phyloP scores from a whole-genome alignment of 148 eudicot genomes.

The Rhododendron henanense region DNA sequence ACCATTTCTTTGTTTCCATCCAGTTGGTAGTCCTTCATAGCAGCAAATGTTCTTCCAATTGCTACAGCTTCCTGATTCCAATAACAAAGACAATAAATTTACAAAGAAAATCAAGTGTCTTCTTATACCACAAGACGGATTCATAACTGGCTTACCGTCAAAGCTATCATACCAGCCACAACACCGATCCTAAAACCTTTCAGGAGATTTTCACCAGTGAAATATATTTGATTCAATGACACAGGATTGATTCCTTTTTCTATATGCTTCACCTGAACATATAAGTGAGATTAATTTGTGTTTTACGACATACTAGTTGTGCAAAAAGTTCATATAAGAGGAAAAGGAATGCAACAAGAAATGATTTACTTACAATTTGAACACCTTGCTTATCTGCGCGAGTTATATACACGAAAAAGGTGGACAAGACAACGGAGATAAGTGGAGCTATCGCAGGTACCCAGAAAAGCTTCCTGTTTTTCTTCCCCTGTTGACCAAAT shows the following conservation, averaged over 20 bases:
- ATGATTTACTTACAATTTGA: conserved; percentile 30
- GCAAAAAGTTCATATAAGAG: background rate
- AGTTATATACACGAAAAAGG: conserved; percentile 56
- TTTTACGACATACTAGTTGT: background rate
- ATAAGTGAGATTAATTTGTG: background rate
- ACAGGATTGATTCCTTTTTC: conserved; percentile 60
- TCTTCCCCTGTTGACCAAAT: conserved; percentile 49
- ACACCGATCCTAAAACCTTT: conserved; percentile 38
- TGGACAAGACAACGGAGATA: conserved; percentile 44
- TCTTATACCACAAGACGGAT: background rate
- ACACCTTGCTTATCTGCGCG: conserved; percentile 61
- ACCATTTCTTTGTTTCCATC: conserved; percentile 84
- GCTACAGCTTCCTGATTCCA: conserved; percentile 62
- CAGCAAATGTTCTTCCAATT: conserved; percentile 74
- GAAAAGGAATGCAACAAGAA: background rate
- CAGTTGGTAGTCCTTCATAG: conserved; percentile 62
- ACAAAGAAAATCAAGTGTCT: background rate
- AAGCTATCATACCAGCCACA: conserved; percentile 41
- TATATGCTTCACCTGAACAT: conserved; percentile 46
- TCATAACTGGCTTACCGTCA: conserved; percentile 30
- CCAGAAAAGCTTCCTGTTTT: conserved; percentile 54
- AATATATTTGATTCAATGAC: conserved; percentile 43
- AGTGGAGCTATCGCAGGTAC: conserved; percentile 58
- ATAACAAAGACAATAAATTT: background rate
- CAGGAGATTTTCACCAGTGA: conserved; percentile 33